Evolutionary conservation across 306 rosid genomes (phyloP).

Genomic region (Fragaria ananassa): DNA sequence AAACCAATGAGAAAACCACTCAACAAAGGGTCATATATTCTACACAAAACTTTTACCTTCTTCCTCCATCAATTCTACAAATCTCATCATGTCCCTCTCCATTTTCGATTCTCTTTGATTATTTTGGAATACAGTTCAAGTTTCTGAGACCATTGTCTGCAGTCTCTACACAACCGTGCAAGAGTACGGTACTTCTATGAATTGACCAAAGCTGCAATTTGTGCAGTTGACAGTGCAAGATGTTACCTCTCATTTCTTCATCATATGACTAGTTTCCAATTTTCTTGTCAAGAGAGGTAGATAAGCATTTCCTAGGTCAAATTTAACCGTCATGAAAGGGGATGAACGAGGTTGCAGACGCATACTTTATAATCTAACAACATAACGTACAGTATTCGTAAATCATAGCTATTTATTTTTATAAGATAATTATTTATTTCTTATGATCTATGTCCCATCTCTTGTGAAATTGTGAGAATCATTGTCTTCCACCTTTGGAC

Average conservation of each 20-base stretch:
- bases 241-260: constrained; percentile 22
- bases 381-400: too few species aligned
- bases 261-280: constrained; percentile 15
- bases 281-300: background rate
- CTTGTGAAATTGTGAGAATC: constrained; percentile 30
- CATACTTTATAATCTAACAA: too few species aligned
- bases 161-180: background rate
- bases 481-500: constrained; percentile 36
- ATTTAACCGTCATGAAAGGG: background rate
- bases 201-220: constrained; percentile 42
- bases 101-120: background rate
- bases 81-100: background rate
- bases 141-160: constrained; percentile 1
- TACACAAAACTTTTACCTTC: background rate
- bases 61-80: background rate
- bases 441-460: background rate
- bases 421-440: too few species aligned
- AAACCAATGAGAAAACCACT: constrained; percentile 15
- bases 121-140: constrained; percentile 15
- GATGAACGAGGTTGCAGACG: too few species aligned
- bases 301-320: background rate
- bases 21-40: background rate
- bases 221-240: constrained; percentile 25
- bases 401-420: too few species aligned
- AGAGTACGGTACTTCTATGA: constrained; percentile 16